A percentile compares a stretch with the other conserved stretches of the same genome.
Conservation (phyloP, 768 basidiomycete species). For the Lactarius trivialis region DNA sequence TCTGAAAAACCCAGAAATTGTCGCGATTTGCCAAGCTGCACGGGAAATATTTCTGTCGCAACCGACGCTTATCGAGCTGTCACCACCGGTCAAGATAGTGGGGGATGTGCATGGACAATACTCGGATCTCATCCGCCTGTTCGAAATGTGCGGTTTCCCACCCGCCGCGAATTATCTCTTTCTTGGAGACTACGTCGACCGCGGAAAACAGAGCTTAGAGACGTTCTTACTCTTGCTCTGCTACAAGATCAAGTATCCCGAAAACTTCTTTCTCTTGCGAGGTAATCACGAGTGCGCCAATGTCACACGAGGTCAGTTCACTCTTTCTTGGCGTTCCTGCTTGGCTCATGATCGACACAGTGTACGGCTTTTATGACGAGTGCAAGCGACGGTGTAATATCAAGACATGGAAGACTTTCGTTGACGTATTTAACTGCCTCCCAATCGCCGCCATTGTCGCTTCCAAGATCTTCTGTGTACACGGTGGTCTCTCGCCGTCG, state of each 20-base stretch:
- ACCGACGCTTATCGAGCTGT: constrained; percentile 94
- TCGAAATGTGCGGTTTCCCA: constrained; percentile 99
- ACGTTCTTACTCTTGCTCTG: constrained; percentile 94
- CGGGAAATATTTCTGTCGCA: constrained; percentile 95
- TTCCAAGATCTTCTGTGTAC: constrained; percentile 99
- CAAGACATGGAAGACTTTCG: constrained; percentile 99
- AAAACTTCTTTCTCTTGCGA: constrained; percentile 96
- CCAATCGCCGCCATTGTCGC: constrained; percentile 98
- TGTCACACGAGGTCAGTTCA: constrained; percentile 84
- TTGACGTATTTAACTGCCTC: constrained; percentile 98
- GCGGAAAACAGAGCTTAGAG: constrained; percentile 97
- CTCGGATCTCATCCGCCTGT: constrained; percentile 94
- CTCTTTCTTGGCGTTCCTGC: constrained; percentile 10
- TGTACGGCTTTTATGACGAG: constrained; percentile 99
- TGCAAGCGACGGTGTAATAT: constrained; percentile 99
- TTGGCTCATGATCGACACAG: constrained; percentile 36
- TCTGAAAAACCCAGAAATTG: constrained; percentile 95
- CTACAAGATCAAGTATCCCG: constrained; percentile 99
- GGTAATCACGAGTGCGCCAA: constrained; percentile 99
- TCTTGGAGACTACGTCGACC: constrained; percentile 97
- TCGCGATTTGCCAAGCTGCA: constrained; percentile 88
- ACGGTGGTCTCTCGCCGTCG: constrained; percentile 90
- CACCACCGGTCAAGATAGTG: constrained; percentile 98
- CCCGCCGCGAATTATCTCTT: constrained; percentile 97
- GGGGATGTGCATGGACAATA: constrained; percentile 99